Conservation (phyloP, 2,329 filamentous ascomycete species). For the Alternaria conjuncta region DNA sequence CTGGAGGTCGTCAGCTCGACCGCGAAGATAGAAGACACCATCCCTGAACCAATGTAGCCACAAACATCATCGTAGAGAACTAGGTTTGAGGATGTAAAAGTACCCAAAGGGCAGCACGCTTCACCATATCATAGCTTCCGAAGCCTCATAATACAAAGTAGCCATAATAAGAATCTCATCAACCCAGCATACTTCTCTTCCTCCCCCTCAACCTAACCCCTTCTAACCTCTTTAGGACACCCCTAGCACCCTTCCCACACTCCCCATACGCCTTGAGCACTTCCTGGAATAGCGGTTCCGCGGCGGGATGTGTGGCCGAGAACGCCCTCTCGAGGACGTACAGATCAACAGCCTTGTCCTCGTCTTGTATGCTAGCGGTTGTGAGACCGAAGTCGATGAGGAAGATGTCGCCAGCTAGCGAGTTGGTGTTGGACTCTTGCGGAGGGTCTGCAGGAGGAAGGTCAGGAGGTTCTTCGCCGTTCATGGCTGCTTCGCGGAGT, state of each 20-base stretch:
- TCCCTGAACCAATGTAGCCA: background rate
- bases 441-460: background rate
- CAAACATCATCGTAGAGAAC: background rate
- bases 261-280: slow-evolving; percentile 76
- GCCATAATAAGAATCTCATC: background rate
- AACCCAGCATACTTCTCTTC: slow-evolving; percentile 97
- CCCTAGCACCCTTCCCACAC: slow-evolving; percentile 74
- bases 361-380: slow-evolving; percentile 78
- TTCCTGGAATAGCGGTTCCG: slow-evolving; percentile 76
- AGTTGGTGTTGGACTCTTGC: slow-evolving; percentile 7
- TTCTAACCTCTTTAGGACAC: slow-evolving; percentile 81
- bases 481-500: slow-evolving; percentile 34
- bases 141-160: background rate
- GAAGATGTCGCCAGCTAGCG: slow-evolving; percentile 74
- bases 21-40: background rate
- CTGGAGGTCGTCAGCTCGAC: background rate
- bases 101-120: background rate
- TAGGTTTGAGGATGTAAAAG: background rate
- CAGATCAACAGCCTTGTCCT: slow-evolving; percentile 93
- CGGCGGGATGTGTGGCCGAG: slow-evolving; percentile 88
- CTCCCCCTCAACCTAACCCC: slow-evolving; percentile 92
- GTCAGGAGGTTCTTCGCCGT: slow-evolving; percentile 14
- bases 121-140: background rate
- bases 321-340: slow-evolving; percentile 96
- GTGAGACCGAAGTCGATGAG: slow-evolving; percentile 96